A percentile compares a stretch with the other conserved stretches of the same genome.
phyloP scores from a whole-genome alignment of 768 basidiomycete species.

The Termitomyces sp. region DNA sequence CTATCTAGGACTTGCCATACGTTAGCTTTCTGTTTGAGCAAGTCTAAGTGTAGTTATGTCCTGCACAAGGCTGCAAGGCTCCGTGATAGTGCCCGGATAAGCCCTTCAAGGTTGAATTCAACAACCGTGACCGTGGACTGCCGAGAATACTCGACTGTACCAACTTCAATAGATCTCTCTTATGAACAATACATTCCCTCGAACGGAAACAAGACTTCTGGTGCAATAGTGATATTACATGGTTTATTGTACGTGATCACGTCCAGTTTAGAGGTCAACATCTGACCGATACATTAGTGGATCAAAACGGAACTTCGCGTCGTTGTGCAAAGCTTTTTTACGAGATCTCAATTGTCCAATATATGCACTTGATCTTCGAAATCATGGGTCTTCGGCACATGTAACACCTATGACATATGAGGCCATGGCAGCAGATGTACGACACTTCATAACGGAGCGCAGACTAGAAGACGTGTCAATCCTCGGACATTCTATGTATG shows the following conservation, averaged over 20 bases:
- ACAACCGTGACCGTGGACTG: not conserved
- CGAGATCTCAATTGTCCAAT: conserved; percentile 55
- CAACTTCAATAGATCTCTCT: conserved; percentile 12
- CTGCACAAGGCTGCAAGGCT: not conserved
- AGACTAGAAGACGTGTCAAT: conserved; percentile 56
- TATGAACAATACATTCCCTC: conserved; percentile 12
- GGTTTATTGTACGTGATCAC: conserved; percentile 45
- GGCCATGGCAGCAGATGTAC: conserved; percentile 74
- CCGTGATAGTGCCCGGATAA: not conserved
- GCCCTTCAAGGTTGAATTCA: not conserved
- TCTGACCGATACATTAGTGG: conserved; percentile 38
- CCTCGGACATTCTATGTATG: conserved; percentile 84
- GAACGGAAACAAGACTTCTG: conserved; percentile 22
- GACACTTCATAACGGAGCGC: conserved; percentile 51
- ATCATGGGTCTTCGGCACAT: conserved; percentile 79
- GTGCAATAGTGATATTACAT: conserved; percentile 49
- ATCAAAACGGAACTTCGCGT: conserved; percentile 81
- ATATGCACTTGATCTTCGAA: conserved; percentile 73
- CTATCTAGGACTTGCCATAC: not conserved
- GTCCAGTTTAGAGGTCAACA: not conserved
- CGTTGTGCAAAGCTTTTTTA: conserved; percentile 65
- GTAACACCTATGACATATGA: conserved; percentile 60
- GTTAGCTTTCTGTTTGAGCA: not conserved
- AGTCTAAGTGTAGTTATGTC: not conserved
- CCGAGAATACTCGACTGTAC: conserved; percentile 2